Evolutionary conservation across 116 monocot genomes (phyloP), one percentile per base, ranked within the genome.

Genomic region (Thalassia testudinum): DNA sequence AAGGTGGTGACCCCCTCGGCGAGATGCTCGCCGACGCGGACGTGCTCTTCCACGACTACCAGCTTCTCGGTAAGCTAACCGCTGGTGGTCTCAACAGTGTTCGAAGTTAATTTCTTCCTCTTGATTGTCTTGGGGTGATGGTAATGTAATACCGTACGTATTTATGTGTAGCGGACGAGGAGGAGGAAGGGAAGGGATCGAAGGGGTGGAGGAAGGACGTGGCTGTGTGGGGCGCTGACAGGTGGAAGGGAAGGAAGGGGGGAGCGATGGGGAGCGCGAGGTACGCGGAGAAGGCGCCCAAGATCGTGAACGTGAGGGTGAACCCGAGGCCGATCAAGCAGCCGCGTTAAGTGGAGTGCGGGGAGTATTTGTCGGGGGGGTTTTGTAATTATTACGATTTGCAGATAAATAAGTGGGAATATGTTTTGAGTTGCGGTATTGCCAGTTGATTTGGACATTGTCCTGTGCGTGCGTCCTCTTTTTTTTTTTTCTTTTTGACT

Each of bases 241-340:
- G 68, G 54, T 82, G 78, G 77, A 54, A 49, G 42, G 50, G 37
- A 43, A 27, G 21, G 24, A 53, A 58, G 3, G 48, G 58, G 1
- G n/a, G n/a, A n/a, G 15, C 30, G n/a, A 13, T 13, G 42, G 43
- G 24, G 47, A 47, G n/a, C 21, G 53, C 68, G 34, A 72, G 37
- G 58, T 38, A 62, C n/a, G 24, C 17, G 6, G 66, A 43, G 40
- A 81, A 81, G 58, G 72, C 44, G 52, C 76, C 72, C 1, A 81
- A 69, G 72, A 59, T 76, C 27, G 80, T 75, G 71, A 80, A 53
- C 37, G 42, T 57, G 53, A 70, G 55, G 61, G 48, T 69, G 47
- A 72, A 58, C 29, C 81, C 76, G 0, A 61, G 76, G 60, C 25
- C 45, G 55, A 81, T 81, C 49, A 69, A 81, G 45, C 81, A 81